phyloP scores from a whole-genome alignment of 768 basidiomycete genomes.

The Calvatia gigantea region DNA sequence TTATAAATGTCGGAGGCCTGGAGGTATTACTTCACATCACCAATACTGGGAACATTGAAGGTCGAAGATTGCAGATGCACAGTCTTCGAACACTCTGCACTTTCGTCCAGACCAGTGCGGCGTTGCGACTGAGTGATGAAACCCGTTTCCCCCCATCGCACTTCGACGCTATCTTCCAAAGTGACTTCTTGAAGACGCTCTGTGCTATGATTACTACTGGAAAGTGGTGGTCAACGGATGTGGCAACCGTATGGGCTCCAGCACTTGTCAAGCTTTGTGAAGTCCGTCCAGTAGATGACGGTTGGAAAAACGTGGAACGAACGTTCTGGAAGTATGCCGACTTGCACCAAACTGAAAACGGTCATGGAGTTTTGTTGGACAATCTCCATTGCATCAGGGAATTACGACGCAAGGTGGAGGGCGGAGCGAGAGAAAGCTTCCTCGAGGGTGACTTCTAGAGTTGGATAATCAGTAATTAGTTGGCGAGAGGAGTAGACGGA shows the following conservation, averaged over 20 bases:
- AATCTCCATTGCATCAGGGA: not conserved
- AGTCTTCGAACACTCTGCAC: conserved; percentile 34
- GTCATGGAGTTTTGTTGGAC: conserved; percentile 4
- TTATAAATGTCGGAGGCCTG: conserved; percentile 31
- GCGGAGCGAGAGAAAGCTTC: conserved; percentile 2
- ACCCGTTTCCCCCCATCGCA: conserved; percentile 13
- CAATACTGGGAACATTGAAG: conserved; percentile 29
- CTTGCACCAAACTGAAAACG: conserved; percentile 19
- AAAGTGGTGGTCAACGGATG: conserved; percentile 36
- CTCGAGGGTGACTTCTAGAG: conserved; percentile 2
- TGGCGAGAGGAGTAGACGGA: not conserved
- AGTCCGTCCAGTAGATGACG: conserved; percentile 26
- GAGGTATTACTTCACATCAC: conserved; percentile 30
- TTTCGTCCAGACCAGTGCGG: conserved; percentile 28
- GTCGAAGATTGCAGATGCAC: conserved; percentile 35
- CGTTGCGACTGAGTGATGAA: conserved; percentile 12
- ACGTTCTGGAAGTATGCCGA: conserved; percentile 24
- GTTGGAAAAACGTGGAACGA: conserved; percentile 30
- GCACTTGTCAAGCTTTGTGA: conserved; percentile 31
- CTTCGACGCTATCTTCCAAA: conserved; percentile 30
- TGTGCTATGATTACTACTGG: conserved; percentile 25
- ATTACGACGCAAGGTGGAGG: not conserved
- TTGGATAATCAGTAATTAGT: not conserved
- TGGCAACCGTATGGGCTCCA: conserved; percentile 33
- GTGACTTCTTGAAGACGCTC: conserved; percentile 36